Evolutionary conservation across 1,139 yeast species (phyloP).

Genomic region (Scheffersomyces lignicola): DNA sequence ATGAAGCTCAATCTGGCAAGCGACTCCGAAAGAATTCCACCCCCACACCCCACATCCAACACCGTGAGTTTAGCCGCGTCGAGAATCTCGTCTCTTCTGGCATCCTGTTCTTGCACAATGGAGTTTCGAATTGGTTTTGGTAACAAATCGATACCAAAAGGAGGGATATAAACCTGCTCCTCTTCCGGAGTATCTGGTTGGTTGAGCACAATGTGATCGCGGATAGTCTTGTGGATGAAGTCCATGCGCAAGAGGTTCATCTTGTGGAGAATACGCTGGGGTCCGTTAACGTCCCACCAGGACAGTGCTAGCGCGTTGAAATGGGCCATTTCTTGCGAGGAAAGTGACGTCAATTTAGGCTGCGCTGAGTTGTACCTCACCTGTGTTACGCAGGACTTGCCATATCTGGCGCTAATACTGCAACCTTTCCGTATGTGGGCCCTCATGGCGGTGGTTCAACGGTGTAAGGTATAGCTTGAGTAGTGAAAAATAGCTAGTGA

Average conservation of each 20-base stretch:
- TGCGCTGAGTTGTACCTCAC: background rate
- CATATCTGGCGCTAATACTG: too few species aligned
- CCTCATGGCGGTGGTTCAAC: too few species aligned
- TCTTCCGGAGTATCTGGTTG: constrained; percentile 33
- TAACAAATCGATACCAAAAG: constrained; percentile 65
- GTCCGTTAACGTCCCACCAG: constrained; percentile 97
- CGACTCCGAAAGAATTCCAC: constrained; percentile 88
- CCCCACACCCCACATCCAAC: constrained; percentile 96
- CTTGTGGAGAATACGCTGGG: constrained; percentile 89
- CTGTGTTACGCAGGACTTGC: too few species aligned
- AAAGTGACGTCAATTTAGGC: constrained; percentile 10
- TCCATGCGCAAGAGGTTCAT: constrained; percentile 92
- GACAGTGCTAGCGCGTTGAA: constrained; percentile 81
- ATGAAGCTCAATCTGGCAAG: constrained; percentile 75
- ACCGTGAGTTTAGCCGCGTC: constrained; percentile 44
- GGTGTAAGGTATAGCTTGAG: too few species aligned
- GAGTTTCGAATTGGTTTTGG: constrained; percentile 53
- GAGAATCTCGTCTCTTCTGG: constrained; percentile 42
- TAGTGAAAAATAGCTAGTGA: too few species aligned
- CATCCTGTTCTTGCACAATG: constrained; percentile 50
- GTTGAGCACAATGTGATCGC: constrained; percentile 46
- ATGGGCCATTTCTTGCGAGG: constrained; percentile 63
- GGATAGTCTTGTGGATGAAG: constrained; percentile 66
- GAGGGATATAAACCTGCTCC: constrained; percentile 70
- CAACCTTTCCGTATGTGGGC: too few species aligned